These are phyloP conservation scores for Oryza meyeriana DNA, from an alignment of 176 grass and related monocot species.

Conservation along the genomic window DNA sequence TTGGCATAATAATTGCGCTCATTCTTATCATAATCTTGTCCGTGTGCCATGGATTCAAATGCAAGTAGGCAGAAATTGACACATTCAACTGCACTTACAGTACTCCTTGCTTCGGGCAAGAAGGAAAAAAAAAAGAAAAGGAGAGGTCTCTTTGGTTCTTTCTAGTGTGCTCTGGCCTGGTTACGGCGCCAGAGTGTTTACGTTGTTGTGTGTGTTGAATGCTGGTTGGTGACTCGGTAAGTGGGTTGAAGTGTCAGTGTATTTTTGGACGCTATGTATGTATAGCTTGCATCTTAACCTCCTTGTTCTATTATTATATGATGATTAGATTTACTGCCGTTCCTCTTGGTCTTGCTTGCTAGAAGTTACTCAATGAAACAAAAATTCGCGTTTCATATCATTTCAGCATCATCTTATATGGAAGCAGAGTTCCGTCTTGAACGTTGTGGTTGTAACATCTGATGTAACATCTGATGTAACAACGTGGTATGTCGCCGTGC, in stretches of 20 bases:
- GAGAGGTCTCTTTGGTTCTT: background rate
- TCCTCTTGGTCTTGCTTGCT: background rate
- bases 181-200: background rate
- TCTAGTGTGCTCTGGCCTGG: conserved; percentile 19
- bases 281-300: conserved; percentile 38
- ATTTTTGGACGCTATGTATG: conserved; percentile 45
- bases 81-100: conserved; percentile 31
- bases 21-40: conserved; percentile 89
- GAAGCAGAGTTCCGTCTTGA: background rate
- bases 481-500: background rate
- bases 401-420: background rate
- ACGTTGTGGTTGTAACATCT: background rate
- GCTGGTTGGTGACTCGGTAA: conserved; percentile 2
- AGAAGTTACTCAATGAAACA: background rate
- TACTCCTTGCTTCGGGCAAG: conserved; percentile 27
- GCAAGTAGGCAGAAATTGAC: conserved; percentile 36
- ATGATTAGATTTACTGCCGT: conserved; percentile 31
- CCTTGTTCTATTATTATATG: background rate
- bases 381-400: background rate
- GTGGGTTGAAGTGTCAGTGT: conserved; percentile 23
- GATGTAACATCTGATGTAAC: too few relatives aligned
- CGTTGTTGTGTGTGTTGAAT: conserved; percentile 1
- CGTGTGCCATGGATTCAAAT: conserved; percentile 88
- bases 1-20: conserved; percentile 77
- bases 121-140: background rate